Percentiles rank a stretch among this genome's conserved stretches.
phyloP scores from a whole-genome alignment of 176 grass and related monocot species.

The Triticum monococcum region DNA sequence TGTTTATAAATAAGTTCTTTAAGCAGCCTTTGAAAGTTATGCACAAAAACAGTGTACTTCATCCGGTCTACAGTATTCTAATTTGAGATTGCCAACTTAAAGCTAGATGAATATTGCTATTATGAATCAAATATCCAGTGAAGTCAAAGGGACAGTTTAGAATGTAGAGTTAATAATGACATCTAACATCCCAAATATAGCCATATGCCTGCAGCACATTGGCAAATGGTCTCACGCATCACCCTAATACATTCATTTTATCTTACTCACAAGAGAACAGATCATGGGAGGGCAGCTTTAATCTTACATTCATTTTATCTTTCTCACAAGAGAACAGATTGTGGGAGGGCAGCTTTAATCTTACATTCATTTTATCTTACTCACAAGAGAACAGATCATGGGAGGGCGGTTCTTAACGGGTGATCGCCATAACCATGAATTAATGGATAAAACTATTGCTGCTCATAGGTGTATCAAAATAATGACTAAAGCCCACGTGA shows the following conservation, averaged over 20 bases:
- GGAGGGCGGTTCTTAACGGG: not conserved
- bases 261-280: no score
- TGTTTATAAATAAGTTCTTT: not conserved
- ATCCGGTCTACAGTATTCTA: not conserved
- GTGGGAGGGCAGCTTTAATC: not conserved
- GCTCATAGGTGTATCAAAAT: not conserved
- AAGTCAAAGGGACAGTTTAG: not conserved
- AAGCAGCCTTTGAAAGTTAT: not conserved
- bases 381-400: no score
- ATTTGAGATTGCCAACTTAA: not conserved
- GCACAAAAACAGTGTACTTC: not conserved
- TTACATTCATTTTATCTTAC: not conserved
- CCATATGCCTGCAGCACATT: not conserved
- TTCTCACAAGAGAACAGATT: no score
- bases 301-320: no score
- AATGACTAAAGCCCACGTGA: not conserved
- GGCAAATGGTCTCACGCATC: not conserved
- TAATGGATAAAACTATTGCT: not conserved
- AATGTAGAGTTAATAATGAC: not conserved
- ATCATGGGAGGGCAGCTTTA: not conserved
- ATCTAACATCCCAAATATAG: not conserved
- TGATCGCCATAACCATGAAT: not conserved
- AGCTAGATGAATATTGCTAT: not conserved
- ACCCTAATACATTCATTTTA: not conserved
- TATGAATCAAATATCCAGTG: not conserved